These are phyloP conservation scores for Ogataea glucozyma DNA, from an alignment of 805 yeast species.

Conservation along the genomic window DNA sequence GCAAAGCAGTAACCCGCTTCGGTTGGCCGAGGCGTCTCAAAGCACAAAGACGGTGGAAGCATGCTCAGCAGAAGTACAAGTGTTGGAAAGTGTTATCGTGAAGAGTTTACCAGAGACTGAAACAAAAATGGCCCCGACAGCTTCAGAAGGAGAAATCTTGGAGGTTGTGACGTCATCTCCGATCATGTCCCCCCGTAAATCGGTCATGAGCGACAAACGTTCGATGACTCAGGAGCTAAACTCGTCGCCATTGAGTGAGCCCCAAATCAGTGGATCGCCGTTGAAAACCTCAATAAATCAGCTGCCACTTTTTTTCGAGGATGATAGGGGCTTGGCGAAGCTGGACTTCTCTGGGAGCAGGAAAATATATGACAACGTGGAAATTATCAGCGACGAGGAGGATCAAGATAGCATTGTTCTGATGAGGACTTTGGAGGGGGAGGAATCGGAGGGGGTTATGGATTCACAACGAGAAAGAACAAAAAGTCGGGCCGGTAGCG, in stretches of 20 bases:
- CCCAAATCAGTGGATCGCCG: background rate
- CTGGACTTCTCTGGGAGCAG: background rate
- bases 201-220: background rate
- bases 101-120: constrained; percentile 4
- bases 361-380: constrained; percentile 1
- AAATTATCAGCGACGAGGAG: constrained; percentile 8
- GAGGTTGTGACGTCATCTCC: constrained; percentile 27
- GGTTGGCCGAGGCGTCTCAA: background rate
- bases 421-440: background rate
- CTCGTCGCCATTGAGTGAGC: constrained; percentile 9
- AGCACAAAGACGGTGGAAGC: background rate
- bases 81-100: constrained; percentile 23
- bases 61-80: constrained; percentile 22
- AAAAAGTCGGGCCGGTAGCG: background rate
- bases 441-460: background rate
- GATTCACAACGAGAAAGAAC: background rate
- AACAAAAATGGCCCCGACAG: background rate
- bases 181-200: constrained; percentile 8
- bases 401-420: constrained; percentile 1
- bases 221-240: constrained; percentile 8
- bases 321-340: background rate
- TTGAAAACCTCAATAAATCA: constrained; percentile 16
- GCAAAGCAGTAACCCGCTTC: constrained; percentile 4
- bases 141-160: constrained; percentile 9
- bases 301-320: constrained; percentile 12